phyloP scores from a whole-genome alignment of 148 eudicot genomes.

The Amaranthus cruentus region DNA sequence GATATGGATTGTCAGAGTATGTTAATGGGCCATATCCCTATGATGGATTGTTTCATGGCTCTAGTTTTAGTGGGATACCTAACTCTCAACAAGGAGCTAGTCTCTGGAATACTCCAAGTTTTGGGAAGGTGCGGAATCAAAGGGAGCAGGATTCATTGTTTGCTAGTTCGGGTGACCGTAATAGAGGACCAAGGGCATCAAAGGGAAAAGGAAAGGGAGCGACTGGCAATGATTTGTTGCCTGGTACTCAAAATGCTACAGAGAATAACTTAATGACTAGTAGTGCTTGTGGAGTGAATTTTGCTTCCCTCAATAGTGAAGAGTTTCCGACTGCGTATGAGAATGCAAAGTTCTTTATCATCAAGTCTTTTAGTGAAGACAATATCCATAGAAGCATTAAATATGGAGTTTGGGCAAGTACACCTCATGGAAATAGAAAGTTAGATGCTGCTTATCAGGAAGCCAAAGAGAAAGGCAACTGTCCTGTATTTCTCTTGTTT shows the following conservation, averaged over 20 bases:
- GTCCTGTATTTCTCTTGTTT: slow-evolving; percentile 87
- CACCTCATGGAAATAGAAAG: slow-evolving; percentile 88
- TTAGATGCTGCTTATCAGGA: slow-evolving; percentile 83
- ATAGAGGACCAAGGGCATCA: slow-evolving; percentile 90
- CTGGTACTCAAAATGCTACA: slow-evolving; percentile 26
- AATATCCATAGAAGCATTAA: slow-evolving; percentile 95
- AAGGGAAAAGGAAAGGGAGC: slow-evolving; percentile 58
- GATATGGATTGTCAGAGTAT: slow-evolving; percentile 55
- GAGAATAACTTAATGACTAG: slow-evolving; percentile 36
- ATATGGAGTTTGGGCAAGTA: slow-evolving; percentile 90
- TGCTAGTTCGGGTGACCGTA: slow-evolving; percentile 64
- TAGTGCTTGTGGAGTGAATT: slow-evolving; percentile 40
- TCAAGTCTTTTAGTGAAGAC: slow-evolving; percentile 96
- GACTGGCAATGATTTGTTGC: slow-evolving; percentile 28
- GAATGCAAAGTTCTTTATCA: slow-evolving; percentile 82
- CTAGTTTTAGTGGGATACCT: slow-evolving; percentile 41
- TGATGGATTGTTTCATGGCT: slow-evolving; percentile 48
- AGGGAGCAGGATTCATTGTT: slow-evolving; percentile 55
- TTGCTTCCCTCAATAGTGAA: slow-evolving; percentile 48
- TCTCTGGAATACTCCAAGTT: slow-evolving; percentile 40
- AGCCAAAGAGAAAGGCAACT: slow-evolving; percentile 62
- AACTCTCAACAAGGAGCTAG: slow-evolving; percentile 43
- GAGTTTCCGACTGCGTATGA: slow-evolving; percentile 73
- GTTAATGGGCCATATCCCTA: slow-evolving; percentile 47
- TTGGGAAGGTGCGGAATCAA: slow-evolving; percentile 63